These are phyloP conservation scores for Penicillium sp. DNA, from an alignment of 2,329 filamentous ascomycete genomes.

Conservation along the genomic window DNA sequence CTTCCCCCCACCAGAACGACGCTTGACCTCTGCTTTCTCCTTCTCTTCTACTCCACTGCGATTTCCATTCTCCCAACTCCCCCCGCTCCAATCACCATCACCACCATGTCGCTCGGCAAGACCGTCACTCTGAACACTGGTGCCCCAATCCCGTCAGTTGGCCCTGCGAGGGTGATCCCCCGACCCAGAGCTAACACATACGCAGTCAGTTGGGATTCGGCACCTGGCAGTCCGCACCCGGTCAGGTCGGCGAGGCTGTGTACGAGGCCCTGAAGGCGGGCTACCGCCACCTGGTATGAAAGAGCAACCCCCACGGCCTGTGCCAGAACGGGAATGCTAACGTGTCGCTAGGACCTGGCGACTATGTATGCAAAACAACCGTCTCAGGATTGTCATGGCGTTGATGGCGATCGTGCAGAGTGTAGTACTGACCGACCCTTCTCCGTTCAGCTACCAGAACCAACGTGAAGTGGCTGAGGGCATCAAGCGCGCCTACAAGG, in stretches of 20 bases:
- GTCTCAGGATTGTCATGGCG: too few relatives aligned
- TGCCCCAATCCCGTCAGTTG: conserved; percentile 40
- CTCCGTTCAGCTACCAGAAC: conserved; percentile 28
- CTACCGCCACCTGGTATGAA: conserved; percentile 40
- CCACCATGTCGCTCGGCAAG: conserved; percentile 42
- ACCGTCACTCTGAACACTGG: conserved; percentile 41
- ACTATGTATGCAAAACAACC: conserved; percentile 43
- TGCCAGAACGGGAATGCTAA: too few relatives aligned
- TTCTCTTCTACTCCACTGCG: conserved; percentile 9
- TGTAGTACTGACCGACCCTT: neutral
- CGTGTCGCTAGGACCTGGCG: conserved; percentile 34
- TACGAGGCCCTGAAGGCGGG: conserved; percentile 41
- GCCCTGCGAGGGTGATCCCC: neutral
- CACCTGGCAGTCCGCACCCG: conserved; percentile 42
- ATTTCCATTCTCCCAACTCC: conserved; percentile 1
- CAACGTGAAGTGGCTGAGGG: conserved; percentile 23
- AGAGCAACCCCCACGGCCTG: too few relatives aligned
- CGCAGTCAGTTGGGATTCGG: conserved; percentile 40
- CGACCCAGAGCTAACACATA: neutral
- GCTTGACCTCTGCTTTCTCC: conserved; percentile 3
- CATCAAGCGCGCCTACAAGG: conserved; percentile 27
- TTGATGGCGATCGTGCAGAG: too few relatives aligned
- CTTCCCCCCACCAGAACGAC: conserved; percentile 17
- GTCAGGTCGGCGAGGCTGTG: conserved; percentile 41
- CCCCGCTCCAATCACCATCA: neutral